These are phyloP conservation scores for Hypoxylon sp. DNA, from an alignment of 2,329 filamentous ascomycete species.

Conservation along the genomic window DNA sequence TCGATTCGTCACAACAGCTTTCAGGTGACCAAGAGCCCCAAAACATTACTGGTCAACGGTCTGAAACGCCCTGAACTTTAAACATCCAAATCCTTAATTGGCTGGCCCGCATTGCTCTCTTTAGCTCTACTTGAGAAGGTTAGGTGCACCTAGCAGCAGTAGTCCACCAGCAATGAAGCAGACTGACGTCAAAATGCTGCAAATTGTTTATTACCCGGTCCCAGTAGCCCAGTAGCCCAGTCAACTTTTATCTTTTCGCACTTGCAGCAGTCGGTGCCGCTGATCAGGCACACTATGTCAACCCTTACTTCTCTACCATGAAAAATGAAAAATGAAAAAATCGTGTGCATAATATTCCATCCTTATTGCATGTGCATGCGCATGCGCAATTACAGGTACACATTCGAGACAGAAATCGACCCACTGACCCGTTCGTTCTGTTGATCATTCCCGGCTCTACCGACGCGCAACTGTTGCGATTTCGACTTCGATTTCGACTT, in stretches of 20 bases:
- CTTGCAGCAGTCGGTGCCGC: constrained; percentile 17
- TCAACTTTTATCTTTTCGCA: constrained; percentile 6
- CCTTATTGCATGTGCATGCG: constrained; percentile 1
- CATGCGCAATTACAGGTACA: constrained; percentile 2
- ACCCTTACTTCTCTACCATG: not conserved
- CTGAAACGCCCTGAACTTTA: constrained; percentile 14
- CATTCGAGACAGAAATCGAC: not conserved
- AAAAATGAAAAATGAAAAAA: no score
- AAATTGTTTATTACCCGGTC: constrained; percentile 23
- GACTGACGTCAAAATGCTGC: constrained; percentile 33
- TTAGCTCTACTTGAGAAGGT: no score
- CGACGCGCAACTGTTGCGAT: constrained; percentile 8
- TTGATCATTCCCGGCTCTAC: constrained; percentile 13
- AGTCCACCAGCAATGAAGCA: no score
- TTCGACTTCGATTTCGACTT: constrained; percentile 18
- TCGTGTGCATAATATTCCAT: not conserved
- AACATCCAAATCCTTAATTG: constrained; percentile 4
- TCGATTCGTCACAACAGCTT: not conserved
- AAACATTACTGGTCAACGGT: constrained; percentile 1
- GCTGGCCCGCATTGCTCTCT: not conserved
- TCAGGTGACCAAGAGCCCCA: constrained; percentile 12
- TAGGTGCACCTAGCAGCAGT: no score
- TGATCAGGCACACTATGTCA: constrained; percentile 20
- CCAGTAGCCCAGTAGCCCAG: no score
- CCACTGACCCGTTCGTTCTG: constrained; percentile 13